Base-by-base conservation (phyloP, 2,329 filamentous ascomycete species). In the Ophiostoma sp. region DNA sequence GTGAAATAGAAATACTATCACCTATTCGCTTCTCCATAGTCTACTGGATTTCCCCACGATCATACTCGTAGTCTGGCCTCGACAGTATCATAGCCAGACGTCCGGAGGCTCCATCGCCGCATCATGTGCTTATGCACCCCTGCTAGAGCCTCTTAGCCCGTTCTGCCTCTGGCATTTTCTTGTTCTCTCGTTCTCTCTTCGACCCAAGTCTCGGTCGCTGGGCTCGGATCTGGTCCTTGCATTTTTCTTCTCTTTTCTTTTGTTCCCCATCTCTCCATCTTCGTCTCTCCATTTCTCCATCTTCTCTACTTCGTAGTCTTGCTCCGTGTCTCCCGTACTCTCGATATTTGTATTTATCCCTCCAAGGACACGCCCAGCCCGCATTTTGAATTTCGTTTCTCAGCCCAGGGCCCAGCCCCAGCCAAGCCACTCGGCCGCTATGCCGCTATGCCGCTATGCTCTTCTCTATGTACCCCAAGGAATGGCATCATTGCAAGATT, bases 71-170 rank as follows among this genome's bases (percentile, higher is more conserved):
- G 47, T 18, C 7, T 55, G 49, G 49, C 7, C 49, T 55, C n/a
- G 49, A 27, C 27, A 27, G 49, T 55, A 55, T 55, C 27, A 27
- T 27, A 27, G 2, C 27, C 27, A 27, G 27, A 27, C 27, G 27
- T 27, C 1, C 27, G 49, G 49, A 55, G 49, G 27, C 49, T 18
- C 49, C 18, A 18, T 55, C 49, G n/a, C 49, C 49, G 49, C 27
- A 55, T 55, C 49, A 55, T 55, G 49, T 55, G 49, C 49, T 55
- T 18, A 36, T 55, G 49, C 49, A 55, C 49, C 49, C 49, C 49
- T 55, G 49, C 49, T 55, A 55, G 18, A 55, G 49, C 27, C 8
- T 9, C 11, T 8, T 55, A 55, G 8, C 49, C 49, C 49, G 49
- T 27, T 55, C 9, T 55, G 18, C 49, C 49, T 55, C 14, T n/a